Conservation (phyloP, 1,284 basidiomycete genomes). For the Ceratobasidium theobromae region DNA sequence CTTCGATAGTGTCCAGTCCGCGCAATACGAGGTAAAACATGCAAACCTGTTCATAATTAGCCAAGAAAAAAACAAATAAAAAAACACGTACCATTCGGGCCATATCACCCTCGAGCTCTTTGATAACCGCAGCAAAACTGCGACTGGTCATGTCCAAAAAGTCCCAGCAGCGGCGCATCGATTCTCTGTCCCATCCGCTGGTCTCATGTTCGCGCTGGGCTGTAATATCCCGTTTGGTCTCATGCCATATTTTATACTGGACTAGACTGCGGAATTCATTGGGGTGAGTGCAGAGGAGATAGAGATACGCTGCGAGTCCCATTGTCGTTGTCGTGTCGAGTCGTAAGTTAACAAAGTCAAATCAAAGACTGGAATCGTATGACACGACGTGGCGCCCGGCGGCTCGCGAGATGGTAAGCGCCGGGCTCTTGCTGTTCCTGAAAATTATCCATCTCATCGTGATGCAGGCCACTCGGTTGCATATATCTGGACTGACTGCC, state of each 20-base stretch:
- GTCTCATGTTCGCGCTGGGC: slow-evolving; percentile 65
- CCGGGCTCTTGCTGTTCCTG: not conserved
- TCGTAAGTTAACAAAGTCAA: slow-evolving; percentile 1
- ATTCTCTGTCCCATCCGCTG: slow-evolving; percentile 78
- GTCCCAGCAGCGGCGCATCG: slow-evolving; percentile 90
- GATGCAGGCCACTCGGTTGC: slow-evolving; percentile 49
- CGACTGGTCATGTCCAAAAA: slow-evolving; percentile 88
- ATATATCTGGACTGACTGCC: slow-evolving; percentile 71
- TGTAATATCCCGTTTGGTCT: slow-evolving; percentile 78
- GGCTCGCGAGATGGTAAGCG: not conserved
- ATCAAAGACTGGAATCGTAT: not conserved
- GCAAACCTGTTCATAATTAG: slow-evolving; percentile 63
- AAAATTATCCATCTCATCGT: not conserved
- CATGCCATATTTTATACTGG: slow-evolving; percentile 78
- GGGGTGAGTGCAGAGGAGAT: slow-evolving; percentile 70
- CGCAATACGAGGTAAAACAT: slow-evolving; percentile 95
- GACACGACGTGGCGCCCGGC: not conserved
- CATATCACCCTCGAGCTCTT: slow-evolving; percentile 94
- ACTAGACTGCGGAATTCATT: slow-evolving; percentile 75
- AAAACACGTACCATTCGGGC: slow-evolving; percentile 77
- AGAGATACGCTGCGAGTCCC: slow-evolving; percentile 43
- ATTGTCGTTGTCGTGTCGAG: slow-evolving; percentile 32
- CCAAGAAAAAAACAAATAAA: not conserved
- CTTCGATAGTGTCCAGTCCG: slow-evolving; percentile 94
- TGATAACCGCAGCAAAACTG: slow-evolving; percentile 92